Evolutionary conservation across 2,329 filamentous ascomycete genomes (phyloP).

Genomic region (Pseudocercospora macadamiae): DNA sequence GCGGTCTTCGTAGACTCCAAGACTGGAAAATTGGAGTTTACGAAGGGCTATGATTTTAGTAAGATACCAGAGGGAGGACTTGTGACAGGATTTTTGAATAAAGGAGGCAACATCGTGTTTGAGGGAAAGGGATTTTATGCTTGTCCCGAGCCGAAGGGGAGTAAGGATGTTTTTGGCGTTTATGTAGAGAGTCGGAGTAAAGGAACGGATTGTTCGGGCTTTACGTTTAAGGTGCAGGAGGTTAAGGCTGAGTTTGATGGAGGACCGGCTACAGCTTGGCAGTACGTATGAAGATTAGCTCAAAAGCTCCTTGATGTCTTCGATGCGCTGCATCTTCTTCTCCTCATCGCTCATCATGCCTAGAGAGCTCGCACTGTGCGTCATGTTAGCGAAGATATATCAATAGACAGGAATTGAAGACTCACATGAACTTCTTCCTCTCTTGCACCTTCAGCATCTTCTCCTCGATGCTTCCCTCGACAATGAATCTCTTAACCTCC

Average conservation of each 20-base stretch:
- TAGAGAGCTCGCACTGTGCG: conserved; percentile 78
- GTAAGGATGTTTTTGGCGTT: background rate
- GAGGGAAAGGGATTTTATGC: conserved; percentile 1
- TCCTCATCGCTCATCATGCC: conserved; percentile 96
- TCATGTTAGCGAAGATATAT: conserved; percentile 30
- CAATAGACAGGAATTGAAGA: conserved; percentile 35
- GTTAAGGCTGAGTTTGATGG: background rate
- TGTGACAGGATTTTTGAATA: background rate
- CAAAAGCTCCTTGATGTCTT: conserved; percentile 90
- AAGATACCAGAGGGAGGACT: background rate
- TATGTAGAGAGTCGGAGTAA: conserved; percentile 3
- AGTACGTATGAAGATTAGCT: conserved; percentile 48
- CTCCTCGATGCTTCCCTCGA: conserved; percentile 88
- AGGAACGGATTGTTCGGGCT: background rate
- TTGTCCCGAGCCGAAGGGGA: background rate
- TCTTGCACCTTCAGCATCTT: conserved; percentile 94
- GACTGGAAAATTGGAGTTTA: background rate
- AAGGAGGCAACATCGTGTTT: background rate
- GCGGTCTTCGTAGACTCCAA: background rate
- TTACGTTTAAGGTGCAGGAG: conserved; percentile 3
- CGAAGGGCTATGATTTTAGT: background rate
- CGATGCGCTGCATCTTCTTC: conserved; percentile 84
- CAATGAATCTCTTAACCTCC: conserved; percentile 83
- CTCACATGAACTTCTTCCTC: conserved; percentile 92
- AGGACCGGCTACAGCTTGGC: conserved; percentile 1